These are phyloP conservation scores for Dothideomycetes sp. DNA, from an alignment of 2,329 filamentous ascomycete species.

Conservation along the genomic window DNA sequence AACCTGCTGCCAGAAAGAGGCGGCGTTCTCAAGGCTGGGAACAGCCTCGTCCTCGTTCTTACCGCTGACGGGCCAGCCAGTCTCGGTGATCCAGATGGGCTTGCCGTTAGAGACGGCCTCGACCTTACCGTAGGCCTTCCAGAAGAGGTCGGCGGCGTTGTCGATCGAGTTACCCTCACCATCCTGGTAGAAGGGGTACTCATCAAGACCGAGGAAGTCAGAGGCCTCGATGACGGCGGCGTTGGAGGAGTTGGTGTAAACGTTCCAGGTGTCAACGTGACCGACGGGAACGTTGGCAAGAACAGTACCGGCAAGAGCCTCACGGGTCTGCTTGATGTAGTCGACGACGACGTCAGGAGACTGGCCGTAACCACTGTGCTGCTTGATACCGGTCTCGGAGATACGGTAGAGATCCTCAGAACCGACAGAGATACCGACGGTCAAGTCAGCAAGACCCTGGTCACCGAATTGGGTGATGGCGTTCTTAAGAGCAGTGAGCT, in stretches of 20 bases:
- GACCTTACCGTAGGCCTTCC: constrained; percentile 56
- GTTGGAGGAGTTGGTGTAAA: constrained; percentile 67
- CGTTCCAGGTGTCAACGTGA: constrained; percentile 79
- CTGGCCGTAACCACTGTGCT: constrained; percentile 30
- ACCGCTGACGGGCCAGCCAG: constrained; percentile 74
- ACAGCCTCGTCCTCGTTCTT: constrained; percentile 52
- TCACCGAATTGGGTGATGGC: constrained; percentile 62
- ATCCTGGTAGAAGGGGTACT: constrained; percentile 65
- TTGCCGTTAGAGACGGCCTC: constrained; percentile 53
- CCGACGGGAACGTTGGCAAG: constrained; percentile 52
- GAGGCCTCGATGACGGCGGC: constrained; percentile 55
- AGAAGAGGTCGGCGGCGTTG: constrained; percentile 58
- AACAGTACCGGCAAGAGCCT: constrained; percentile 53
- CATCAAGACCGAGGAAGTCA: constrained; percentile 78
- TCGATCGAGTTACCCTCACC: constrained; percentile 58
- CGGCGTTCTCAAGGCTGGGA: constrained; percentile 57
- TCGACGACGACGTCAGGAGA: constrained; percentile 45
- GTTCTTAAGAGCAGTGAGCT: constrained; percentile 60
- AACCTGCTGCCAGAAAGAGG: constrained; percentile 70
- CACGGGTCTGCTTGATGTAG: constrained; percentile 63
- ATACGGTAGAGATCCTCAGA: constrained; percentile 59
- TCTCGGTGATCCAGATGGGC: constrained; percentile 79
- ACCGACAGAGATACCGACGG: constrained; percentile 78
- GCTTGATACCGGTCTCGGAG: constrained; percentile 45
- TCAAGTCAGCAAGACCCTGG: constrained; percentile 49